Evolutionary conservation across 2,329 filamentous ascomycete species (phyloP), one percentile per base, ranked within the genome.

Genomic region (Fusarium mexicanum): DNA sequence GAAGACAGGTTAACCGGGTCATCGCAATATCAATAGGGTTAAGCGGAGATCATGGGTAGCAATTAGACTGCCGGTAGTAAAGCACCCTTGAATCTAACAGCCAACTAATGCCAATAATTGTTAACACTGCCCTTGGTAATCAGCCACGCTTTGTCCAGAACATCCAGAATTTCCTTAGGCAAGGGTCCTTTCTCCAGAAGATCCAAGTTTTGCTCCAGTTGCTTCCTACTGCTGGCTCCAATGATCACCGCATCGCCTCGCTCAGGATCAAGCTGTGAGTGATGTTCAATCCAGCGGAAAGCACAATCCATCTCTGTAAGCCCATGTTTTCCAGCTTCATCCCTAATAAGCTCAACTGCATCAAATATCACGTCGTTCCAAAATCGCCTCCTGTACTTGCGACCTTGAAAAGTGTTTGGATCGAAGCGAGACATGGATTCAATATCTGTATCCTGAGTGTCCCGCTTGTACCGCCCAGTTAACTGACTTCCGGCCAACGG

Each of bases 401-500:
- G 63, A 24, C 72, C 69, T 44, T 67, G 58, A 26, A 37, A 53
- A 10, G 24, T 67, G 33, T 58, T 55, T 20, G 78, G 76, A 40
- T 77, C 78, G 65, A 79, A 65, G 37, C 80, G 69, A 1, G 40
- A 48, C 33, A 44, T 53, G 10, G 79, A 78, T 38, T 80, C 79
- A 29, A 60, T 60, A 22, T 50, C 43, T 14, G 71, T 65, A 11
- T 80, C 79, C 7, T 76, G 71, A 37, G 81, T 79, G 31, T 67
- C 64, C 16, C 66, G 74, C 59, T 75, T 74, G 72, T 83, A 80
- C 79, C 92, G 92, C 44, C 91, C 92, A 10, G 87, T 89, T 79
- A 94, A 91, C 20, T 94, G 81, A 3, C 93, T 92, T 14, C 92
- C 93, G 3, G 91, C 92, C 41, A 94, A 83, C 1, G 92, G 92